Evolutionary conservation across 2,329 filamentous ascomycete genomes (phyloP), one percentile per base, ranked within the genome.

Genomic region (Pseudodiploospora longispora): DNA sequence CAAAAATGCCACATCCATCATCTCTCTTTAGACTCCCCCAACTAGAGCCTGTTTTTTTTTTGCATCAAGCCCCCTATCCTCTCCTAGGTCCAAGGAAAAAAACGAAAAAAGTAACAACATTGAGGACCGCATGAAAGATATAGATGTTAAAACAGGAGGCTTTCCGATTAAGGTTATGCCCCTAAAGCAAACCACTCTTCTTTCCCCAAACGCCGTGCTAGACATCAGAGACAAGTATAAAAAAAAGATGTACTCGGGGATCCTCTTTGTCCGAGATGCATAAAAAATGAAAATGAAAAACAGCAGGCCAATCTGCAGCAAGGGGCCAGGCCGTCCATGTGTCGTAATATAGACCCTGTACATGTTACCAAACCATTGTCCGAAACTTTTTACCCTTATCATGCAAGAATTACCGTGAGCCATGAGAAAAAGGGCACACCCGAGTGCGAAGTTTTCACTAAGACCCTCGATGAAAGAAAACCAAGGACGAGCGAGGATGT

Each of bases 151-250:
- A 19, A 19, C 19, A 19, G 19, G 32, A 34, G 32, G 32, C 9
- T 34, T 34, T 34, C 32, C 32, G 12, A 12, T 12, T 12, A 34
- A 9, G 32, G 32, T 34, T 34, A 9, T 9, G 9, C 32, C 32
- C 12, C 32, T 19, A 19, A 19, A 19, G 19, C 19, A 19, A 19
- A 19, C 19, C 19, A 19, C 19, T 19, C 19, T 19, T 19, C 19
- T 19, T 50, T 52, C 54, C 55, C 58, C 48, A 49, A 62, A 61
- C 59, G 59, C 59, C 59, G 52, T 61, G 59, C 59, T 61, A 48
- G 42, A 55, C 44, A 19, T 19, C 19, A 19, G 19, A 19, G 19
- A 19, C 19, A 19, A 19, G 19, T 19, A 19, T 19, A 19, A 3
- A 49, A 49, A 49, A 53, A 54, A 44, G 42, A 40, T 40, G 41